These are phyloP conservation scores for Petunia axillaris DNA, from an alignment of 257 asterid species.

Conservation along the genomic window DNA sequence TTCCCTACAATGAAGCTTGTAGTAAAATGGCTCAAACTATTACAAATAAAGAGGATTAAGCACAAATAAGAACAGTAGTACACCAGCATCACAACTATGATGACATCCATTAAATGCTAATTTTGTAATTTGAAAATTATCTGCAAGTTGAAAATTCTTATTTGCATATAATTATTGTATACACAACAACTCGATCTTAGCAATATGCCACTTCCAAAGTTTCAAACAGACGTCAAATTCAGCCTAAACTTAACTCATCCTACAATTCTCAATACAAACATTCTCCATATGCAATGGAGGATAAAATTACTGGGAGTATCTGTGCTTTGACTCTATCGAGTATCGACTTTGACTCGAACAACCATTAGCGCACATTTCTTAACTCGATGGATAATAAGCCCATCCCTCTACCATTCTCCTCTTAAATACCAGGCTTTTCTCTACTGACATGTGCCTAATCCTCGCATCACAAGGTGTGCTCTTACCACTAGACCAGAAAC, in stretches of 20 bases:
- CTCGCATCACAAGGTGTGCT: no score
- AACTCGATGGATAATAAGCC: no score
- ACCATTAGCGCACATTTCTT: no score
- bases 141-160: constrained; percentile 8
- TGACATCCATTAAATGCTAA: background rate
- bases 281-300: background rate
- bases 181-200: background rate
- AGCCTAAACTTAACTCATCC: constrained; percentile 2
- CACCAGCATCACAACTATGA: background rate
- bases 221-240: constrained; percentile 18
- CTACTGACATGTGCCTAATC: no score
- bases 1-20: background rate
- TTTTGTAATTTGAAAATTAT: background rate
- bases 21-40: background rate
- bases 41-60: background rate
- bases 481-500: no score
- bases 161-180: background rate
- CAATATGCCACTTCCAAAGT: background rate
- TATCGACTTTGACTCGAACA: no score
- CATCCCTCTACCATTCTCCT: no score
- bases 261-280: background rate
- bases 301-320: background rate
- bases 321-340: background rate
- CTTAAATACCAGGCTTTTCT: no score
- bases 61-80: no score